A percentile compares a stretch with the other conserved stretches of the same genome.
phyloP scores from a whole-genome alignment of 2,329 filamentous ascomycete genomes.

The Alternaria arborescens region DNA sequence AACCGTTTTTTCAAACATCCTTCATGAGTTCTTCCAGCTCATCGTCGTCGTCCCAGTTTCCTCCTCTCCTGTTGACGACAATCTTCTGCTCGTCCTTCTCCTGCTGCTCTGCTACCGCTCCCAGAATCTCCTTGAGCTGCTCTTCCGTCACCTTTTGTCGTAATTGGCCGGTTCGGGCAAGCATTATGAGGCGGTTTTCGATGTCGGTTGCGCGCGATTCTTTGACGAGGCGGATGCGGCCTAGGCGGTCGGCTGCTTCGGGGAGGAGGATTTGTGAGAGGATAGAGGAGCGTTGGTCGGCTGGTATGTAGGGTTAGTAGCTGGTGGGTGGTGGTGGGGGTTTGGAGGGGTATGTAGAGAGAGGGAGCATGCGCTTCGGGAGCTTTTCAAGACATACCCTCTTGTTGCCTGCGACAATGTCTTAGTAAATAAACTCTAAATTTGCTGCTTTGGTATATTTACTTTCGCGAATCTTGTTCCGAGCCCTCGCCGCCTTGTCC shows the following conservation, averaged over 20 bases:
- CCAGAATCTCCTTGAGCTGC: slow-evolving; percentile 90
- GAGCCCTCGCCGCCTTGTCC: slow-evolving; percentile 62
- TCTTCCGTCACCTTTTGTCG: slow-evolving; percentile 87
- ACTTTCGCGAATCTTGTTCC: slow-evolving; percentile 68
- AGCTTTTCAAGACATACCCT: slow-evolving; percentile 30
- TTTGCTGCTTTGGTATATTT: background rate
- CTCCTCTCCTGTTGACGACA: slow-evolving; percentile 83
- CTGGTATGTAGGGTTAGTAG: slow-evolving; percentile 52
- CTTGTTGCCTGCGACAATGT: slow-evolving; percentile 25
- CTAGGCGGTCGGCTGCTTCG: slow-evolving; percentile 89
- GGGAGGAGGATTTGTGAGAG: slow-evolving; percentile 94
- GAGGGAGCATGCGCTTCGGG: background rate
- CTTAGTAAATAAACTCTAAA: background rate
- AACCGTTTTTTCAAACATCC: slow-evolving; percentile 36
- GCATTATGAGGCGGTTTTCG: slow-evolving; percentile 90
- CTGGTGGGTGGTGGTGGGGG: slow-evolving; percentile 39
- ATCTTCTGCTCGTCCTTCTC: slow-evolving; percentile 74
- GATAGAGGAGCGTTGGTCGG: slow-evolving; percentile 77
- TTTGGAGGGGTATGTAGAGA: slow-evolving; percentile 14
- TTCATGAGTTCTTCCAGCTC: slow-evolving; percentile 66
- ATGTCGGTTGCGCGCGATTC: slow-evolving; percentile 88
- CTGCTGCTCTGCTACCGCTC: slow-evolving; percentile 79
- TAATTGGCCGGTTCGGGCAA: slow-evolving; percentile 88
- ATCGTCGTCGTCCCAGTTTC: slow-evolving; percentile 79
- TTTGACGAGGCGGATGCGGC: slow-evolving; percentile 95